phyloP scores from a whole-genome alignment of 2,329 filamentous ascomycete genomes.

The Xylariaceae sp. region DNA sequence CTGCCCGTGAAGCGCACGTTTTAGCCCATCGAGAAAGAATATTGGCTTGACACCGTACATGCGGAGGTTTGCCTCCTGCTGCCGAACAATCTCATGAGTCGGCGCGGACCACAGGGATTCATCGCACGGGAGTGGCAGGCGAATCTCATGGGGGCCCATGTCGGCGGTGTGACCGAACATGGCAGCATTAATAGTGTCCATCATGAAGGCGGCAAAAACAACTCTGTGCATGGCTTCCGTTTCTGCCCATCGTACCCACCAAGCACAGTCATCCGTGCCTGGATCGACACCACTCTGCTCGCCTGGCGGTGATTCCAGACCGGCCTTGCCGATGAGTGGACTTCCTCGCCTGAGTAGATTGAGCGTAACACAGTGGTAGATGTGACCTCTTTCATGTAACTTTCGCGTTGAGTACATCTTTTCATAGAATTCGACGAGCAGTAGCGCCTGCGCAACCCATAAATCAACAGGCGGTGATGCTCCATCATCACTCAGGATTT shows the following conservation, averaged over 20 bases:
- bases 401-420: conserved; percentile 82
- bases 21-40: conserved; percentile 78
- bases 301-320: conserved; percentile 72
- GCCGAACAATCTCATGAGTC: conserved; percentile 68
- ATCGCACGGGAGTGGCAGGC: conserved; percentile 79
- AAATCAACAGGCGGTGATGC: conserved; percentile 78
- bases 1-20: conserved; percentile 74
- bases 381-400: conserved; percentile 82
- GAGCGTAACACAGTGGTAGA: conserved; percentile 80
- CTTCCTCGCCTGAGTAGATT: conserved; percentile 81
- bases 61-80: conserved; percentile 69
- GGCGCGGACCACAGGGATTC: conserved; percentile 81
- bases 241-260: conserved; percentile 85
- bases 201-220: conserved; percentile 83
- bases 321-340: conserved; percentile 74
- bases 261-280: conserved; percentile 42
- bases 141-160: conserved; percentile 87
- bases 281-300: conserved; percentile 57
- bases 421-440: conserved; percentile 83
- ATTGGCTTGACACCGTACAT: conserved; percentile 74
- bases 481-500: conserved; percentile 76
- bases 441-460: conserved; percentile 80
- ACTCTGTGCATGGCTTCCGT: conserved; percentile 81
- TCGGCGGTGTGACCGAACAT: conserved; percentile 90
- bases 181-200: conserved; percentile 82